Base-by-base conservation (phyloP, 148 eudicot species). In the Mesembryanthemum crystallinum region DNA sequence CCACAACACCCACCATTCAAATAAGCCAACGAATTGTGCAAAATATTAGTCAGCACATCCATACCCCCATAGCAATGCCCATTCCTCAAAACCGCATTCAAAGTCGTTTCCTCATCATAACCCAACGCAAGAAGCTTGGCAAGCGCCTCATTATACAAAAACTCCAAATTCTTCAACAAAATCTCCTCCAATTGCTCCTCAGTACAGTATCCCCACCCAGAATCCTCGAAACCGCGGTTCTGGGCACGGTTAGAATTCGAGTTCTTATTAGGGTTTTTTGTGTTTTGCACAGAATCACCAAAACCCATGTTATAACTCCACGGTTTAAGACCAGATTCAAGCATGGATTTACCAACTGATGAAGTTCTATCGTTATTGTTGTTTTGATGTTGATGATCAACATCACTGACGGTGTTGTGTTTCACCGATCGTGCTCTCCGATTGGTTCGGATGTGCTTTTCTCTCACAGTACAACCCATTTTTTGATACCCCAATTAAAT, bases 391-490 rank as follows among this genome's bases (percentile, higher is more conserved):
- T 66, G 30, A 25, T 55, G 32, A 81, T 87, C 81, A 88, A 87
- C 88, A 72, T 74, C 37, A 30, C 83, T 95, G 12, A 57, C 23
- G 9, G 59, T 28, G n/a, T 73, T 35, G 28, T 62, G 64, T 77
- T 89, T 92, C 2, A 73, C 76, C 60, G 92, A 82, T 86, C 96
- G 81, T 61, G 86, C 68, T 80, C 91, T 88, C 71, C 98, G 87
- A 80, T 84, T 92, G 25, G 92, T 81, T 29, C 97, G 80, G 78
- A 92, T 83, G 33, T 89, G 93, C 39, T 95, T 95, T 5, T 92
- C 98, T 79, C 97, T 90, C 0, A 89, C 98, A 67, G 97, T 90
- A 49, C 97, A 89, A 75, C 96, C 97, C 97, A 90, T 95, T 83
- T 29, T 70, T 49, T 45, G 35, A 23, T 51, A 67, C 28, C 27